phyloP scores from a whole-genome alignment of 108 stramenopile species.

The Aureococcus anophagefferens region DNA sequence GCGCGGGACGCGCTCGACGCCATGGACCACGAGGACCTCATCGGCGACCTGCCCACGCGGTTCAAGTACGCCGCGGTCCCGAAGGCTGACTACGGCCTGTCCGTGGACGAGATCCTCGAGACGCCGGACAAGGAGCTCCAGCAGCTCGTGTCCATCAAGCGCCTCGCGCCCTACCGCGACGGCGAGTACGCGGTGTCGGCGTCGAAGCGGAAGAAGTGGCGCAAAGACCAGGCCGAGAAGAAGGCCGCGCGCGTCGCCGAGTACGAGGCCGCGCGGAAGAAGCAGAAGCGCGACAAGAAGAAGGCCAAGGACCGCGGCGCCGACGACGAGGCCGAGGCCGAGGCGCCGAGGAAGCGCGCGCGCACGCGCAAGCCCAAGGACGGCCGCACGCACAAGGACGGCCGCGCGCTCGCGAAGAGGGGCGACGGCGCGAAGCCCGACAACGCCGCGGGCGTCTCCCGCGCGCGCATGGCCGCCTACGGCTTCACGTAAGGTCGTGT shows the following conservation, averaged over 20 bases:
- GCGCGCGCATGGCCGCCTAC: too few relatives aligned
- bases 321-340: too few relatives aligned
- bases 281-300: background rate
- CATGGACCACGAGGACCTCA: constrained; percentile 68
- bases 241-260: background rate
- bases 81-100: constrained; percentile 76
- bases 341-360: too few relatives aligned
- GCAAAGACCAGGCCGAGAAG: background rate
- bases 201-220: background rate
- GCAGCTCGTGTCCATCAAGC: constrained; percentile 88
- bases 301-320: background rate
- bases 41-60: constrained; percentile 87
- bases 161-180: constrained; percentile 87
- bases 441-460: too few relatives aligned
- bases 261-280: background rate
- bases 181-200: constrained; percentile 35
- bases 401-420: too few relatives aligned
- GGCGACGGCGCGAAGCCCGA: too few relatives aligned
- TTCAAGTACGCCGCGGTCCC: constrained; percentile 94
- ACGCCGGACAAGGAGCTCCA: constrained; percentile 82
- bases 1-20: constrained; percentile 50
- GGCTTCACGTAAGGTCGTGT: too few relatives aligned
- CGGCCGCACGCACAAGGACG: too few relatives aligned
- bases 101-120: constrained; percentile 80
- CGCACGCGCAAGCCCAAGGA: too few relatives aligned